These are phyloP conservation scores for Eucalyptus grandis DNA, from an alignment of 345 rosid species.

Conservation along the genomic window DNA sequence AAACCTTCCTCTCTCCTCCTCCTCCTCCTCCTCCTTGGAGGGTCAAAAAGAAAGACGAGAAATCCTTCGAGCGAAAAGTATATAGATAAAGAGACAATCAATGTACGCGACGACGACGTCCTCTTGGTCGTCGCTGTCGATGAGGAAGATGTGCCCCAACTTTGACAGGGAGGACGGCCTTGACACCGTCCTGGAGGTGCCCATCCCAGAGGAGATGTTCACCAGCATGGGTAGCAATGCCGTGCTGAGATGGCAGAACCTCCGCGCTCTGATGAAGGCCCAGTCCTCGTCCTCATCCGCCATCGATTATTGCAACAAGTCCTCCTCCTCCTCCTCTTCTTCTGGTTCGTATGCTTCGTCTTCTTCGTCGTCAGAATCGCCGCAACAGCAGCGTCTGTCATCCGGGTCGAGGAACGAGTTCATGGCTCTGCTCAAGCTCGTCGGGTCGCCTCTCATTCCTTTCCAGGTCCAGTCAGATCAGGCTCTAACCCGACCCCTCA, in stretches of 20 bases:
- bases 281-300: constrained; percentile 1
- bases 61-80: not conserved
- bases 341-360: not conserved
- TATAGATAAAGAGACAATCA: not conserved
- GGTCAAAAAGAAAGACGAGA: not conserved
- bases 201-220: constrained; percentile 72
- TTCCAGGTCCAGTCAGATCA: constrained; percentile 45
- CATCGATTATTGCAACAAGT: not conserved
- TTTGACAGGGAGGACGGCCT: constrained; percentile 48
- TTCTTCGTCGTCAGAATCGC: not conserved
- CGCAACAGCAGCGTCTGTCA: constrained; percentile 23
- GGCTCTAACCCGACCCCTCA: constrained; percentile 32
- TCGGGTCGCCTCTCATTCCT: constrained; percentile 86
- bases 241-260: constrained; percentile 63
- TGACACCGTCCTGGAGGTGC: constrained; percentile 71
- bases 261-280: constrained; percentile 67
- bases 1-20: not conserved
- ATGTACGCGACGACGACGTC: not conserved
- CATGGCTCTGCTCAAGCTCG: constrained; percentile 82
- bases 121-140: not conserved
- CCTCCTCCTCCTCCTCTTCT: not conserved
- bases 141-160: constrained; percentile 58
- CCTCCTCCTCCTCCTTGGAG: not conserved
- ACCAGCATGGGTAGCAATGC: constrained; percentile 48
- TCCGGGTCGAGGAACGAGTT: constrained; percentile 73